These are phyloP conservation scores for Torulaspora microellipsoides DNA, from an alignment of 805 yeast genomes.

Conservation along the genomic window DNA sequence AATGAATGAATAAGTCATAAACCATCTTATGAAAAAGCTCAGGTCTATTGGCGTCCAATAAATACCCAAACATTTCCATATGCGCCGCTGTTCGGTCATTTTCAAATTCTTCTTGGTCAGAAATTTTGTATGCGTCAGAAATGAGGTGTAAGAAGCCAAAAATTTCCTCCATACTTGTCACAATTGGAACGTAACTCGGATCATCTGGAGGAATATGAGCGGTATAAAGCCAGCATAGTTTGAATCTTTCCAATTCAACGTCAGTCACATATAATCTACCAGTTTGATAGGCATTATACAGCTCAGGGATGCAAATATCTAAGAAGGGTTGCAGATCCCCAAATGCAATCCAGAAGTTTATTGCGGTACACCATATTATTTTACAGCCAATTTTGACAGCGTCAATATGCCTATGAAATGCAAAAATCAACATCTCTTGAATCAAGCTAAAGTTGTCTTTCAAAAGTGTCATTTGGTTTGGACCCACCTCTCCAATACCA, in stretches of 20 bases:
- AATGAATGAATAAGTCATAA: constrained; percentile 64
- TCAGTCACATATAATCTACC: constrained; percentile 25
- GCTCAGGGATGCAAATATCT: constrained; percentile 23
- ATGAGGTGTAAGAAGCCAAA: constrained; percentile 60
- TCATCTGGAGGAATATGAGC: constrained; percentile 47
- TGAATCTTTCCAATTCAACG: constrained; percentile 22
- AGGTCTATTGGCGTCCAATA: constrained; percentile 73
- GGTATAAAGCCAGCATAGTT: constrained; percentile 16
- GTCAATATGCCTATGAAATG: constrained; percentile 58
- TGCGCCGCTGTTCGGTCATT: constrained; percentile 81
- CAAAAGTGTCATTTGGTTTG: constrained; percentile 64
- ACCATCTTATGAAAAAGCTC: constrained; percentile 77
- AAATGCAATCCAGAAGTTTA: constrained; percentile 18
- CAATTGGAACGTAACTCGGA: constrained; percentile 50
- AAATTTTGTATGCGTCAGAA: constrained; percentile 66
- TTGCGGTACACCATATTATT: constrained; percentile 62
- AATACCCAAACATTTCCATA: constrained; percentile 67
- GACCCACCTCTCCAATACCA: constrained; percentile 59
- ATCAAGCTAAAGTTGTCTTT: constrained; percentile 55
- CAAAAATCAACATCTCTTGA: constrained; percentile 59
- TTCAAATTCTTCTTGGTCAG: constrained; percentile 77
- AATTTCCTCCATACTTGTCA: constrained; percentile 49
- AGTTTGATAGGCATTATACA: constrained; percentile 25
- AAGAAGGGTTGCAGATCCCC: constrained; percentile 18
- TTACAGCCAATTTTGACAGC: constrained; percentile 62